Base-by-base conservation (phyloP, 148 eudicot species). In the Mesembryanthemum crystallinum region DNA sequence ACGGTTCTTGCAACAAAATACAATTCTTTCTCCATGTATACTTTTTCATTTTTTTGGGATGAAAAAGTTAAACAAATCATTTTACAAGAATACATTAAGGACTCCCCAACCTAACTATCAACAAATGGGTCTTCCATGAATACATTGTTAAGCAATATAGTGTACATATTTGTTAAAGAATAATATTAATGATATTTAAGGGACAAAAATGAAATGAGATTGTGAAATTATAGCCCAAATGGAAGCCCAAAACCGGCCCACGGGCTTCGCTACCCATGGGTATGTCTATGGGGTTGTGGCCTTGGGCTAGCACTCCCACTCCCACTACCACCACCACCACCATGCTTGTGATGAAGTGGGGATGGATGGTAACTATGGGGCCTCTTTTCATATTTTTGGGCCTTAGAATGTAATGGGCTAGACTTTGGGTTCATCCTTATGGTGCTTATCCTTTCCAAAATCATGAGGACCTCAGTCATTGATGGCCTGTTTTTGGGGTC, bases 401-500 rank as follows among this genome's bases (percentile, higher is more conserved):
- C 69, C 28, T 54, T 59, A 0, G 72, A 20, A 11, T 72, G 61
- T 23, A 76, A 78, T 13, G 82, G 5, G 42, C 62, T 73, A 42
- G 84, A 59, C 72, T 72, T 89, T 1, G 84, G 80, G n/a, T 69
- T 67, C 72, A 80, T 77, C 73, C 76, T 72, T 66, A 88, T 75
- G 14, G 82, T 76, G 65, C 79, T 76, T 49, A 88, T 86, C 62
- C 76, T 71, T 49, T 85, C 84, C 60, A 91, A 77, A 49, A 78
- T 76, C 29, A 42, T 67, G 64, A 91, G 39, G 3, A 94, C 89
- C 42, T 88, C 87, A 21, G 83, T 81, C 89, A 90, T 91, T 69
- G 79, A 37, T 0, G 97, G 97, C 73, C 98, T 67, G 21, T 72
- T 75, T 72, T 80, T 91, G 0, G 87, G 88, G 33, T 91, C 91